Base-by-base conservation (phyloP, 73 alveolate species). In the Paramecium pentaurelia region DNA sequence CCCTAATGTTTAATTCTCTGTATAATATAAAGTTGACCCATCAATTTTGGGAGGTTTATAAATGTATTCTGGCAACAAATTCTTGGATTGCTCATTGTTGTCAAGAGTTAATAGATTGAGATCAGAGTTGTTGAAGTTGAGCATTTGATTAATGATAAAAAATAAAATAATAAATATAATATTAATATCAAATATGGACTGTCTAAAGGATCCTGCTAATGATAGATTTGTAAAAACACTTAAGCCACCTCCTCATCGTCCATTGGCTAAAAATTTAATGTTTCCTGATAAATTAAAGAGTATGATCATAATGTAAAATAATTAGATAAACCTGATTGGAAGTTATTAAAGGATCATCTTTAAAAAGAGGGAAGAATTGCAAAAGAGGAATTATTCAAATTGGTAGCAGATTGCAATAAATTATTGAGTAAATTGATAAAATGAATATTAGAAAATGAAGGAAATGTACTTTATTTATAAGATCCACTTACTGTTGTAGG, bases 401-500 rank as follows among this genome's bases (percentile, higher is more conserved):
- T 89, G 51, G 94, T 89, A 8, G 94, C 94, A 47, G 94, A 95
- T 85, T 92, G 95, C 86, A 92, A 95, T 64, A 95, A 95, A 28
- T 93, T 97, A 71, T 88, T 92, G 37, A 96, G 96, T 92, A 95
- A 96, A 47, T 14, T 8, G n/a, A 20, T 18, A 45, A 45, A 4
- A 20, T 45, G 30, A 80, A 25, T 3, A 42, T 37, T 92, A 80
- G 94, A 96, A 95, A 96, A 93, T 87, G 99, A 98, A 84, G 98
- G 99, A 14, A 98, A 98, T 83, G 92, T 98, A 32, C 77, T 96
- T 70, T 93, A 93, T 64, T 93, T 95, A 30, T 86, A 96, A 83
- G 98, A 96, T 85, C 98, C 99, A 38, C 97, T 96, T 32, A 97
- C 98, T 45, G 98, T 95, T 40, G 99, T 98, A 34, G 99, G 99